phyloP scores from a whole-genome alignment of 345 rosid species.

The Ricinus communis region DNA sequence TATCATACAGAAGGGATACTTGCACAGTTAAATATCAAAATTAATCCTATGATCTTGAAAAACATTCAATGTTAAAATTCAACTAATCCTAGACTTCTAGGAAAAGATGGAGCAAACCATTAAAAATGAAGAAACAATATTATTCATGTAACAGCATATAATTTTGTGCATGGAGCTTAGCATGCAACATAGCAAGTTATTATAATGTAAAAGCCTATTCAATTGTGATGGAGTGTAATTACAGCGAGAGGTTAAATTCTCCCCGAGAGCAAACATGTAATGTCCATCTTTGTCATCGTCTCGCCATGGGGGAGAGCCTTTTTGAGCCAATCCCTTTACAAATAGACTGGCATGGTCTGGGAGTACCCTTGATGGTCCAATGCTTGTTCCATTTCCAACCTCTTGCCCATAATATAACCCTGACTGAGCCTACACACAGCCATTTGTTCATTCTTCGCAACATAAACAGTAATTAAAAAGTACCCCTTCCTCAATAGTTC shows the following conservation, averaged over 20 bases:
- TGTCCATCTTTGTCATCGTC: conserved; percentile 79
- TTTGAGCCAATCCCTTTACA: conserved; percentile 57
- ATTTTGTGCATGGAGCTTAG: not conserved
- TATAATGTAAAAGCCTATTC: conserved; percentile 22
- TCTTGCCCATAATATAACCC: conserved; percentile 59
- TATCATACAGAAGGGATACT: not conserved
- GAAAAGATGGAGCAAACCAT: not conserved
- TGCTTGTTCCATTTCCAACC: conserved; percentile 59
- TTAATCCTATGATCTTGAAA: not conserved
- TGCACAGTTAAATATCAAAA: not conserved
- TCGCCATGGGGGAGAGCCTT: conserved; percentile 64
- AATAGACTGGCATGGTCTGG: conserved; percentile 46
- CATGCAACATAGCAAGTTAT: conserved; percentile 15
- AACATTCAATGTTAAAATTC: not conserved
- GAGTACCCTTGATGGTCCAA: conserved; percentile 51
- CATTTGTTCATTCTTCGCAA: conserved; percentile 50
- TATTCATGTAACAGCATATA: not conserved
- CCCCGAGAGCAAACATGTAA: conserved; percentile 68
- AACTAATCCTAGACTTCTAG: not conserved
- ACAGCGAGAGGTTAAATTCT: conserved; percentile 74
- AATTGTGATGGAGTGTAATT: conserved; percentile 51
- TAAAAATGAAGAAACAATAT: not conserved
- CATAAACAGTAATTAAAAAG: conserved; percentile 33
- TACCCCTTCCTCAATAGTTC: conserved; percentile 19
- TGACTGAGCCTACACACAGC: conserved; percentile 67